phyloP scores from a whole-genome alignment of 2,329 filamentous ascomycete species.

The Eutypella sp. region DNA sequence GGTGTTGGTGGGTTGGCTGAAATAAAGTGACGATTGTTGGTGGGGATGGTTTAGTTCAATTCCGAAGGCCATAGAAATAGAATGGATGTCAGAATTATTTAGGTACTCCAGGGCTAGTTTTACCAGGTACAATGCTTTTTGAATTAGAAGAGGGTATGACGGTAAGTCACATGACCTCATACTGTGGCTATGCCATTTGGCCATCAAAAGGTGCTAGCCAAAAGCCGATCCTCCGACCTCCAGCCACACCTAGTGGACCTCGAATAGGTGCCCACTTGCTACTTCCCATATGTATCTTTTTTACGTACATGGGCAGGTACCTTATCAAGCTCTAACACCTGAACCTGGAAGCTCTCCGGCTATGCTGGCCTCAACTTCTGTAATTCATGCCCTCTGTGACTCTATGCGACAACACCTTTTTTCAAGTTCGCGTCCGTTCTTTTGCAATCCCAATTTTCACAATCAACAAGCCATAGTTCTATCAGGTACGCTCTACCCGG shows the following conservation, averaged over 20 bases:
- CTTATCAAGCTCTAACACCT: no score
- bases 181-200: no score
- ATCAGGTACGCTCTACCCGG: no score
- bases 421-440: slow-evolving; percentile 1
- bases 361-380: slow-evolving; percentile 30
- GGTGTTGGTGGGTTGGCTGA: neutral
- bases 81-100: neutral
- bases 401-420: slow-evolving; percentile 1
- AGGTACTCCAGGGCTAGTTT: neutral
- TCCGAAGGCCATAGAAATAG: neutral
- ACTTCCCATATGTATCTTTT: slow-evolving; percentile 5
- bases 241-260: no score
- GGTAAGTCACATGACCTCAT: no score
- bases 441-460: neutral
- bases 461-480: no score
- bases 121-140: neutral
- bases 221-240: no score
- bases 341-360: no score
- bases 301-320: no score
- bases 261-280: neutral
- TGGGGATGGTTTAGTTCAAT: neutral
- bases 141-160: no score
- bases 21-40: neutral
- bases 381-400: no score
- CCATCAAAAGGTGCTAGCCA: no score